Evolutionary conservation across 768 basidiomycete genomes (phyloP).

Genomic region (Panus rudis): DNA sequence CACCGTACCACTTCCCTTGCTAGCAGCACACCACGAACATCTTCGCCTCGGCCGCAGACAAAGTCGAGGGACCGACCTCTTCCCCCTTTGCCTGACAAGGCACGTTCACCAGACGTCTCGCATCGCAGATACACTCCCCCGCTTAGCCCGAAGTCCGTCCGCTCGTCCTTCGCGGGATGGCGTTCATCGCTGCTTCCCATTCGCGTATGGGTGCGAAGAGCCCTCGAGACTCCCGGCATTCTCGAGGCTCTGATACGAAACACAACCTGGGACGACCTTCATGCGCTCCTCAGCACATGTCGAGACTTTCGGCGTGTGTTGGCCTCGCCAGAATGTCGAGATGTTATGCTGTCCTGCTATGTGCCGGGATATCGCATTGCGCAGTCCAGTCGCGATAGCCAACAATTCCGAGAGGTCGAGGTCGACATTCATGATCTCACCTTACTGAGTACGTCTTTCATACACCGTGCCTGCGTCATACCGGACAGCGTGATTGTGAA

Average conservation of each 20-base stretch:
- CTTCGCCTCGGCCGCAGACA: slow-evolving; percentile 5
- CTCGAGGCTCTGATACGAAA: slow-evolving; percentile 26
- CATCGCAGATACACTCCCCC: slow-evolving; percentile 3
- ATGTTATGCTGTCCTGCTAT: slow-evolving; percentile 38
- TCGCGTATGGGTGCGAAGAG: slow-evolving; percentile 16
- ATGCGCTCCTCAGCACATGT: slow-evolving; percentile 31
- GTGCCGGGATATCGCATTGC: slow-evolving; percentile 51
- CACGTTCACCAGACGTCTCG: slow-evolving; percentile 1
- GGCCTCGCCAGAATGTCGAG: slow-evolving; percentile 24
- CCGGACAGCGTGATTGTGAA: no score
- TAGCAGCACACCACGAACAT: neutral
- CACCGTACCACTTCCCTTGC: neutral
- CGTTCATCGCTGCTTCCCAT: no score
- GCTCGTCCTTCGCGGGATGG: no score
- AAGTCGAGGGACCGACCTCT: slow-evolving; percentile 14
- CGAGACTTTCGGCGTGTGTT: slow-evolving; percentile 28
- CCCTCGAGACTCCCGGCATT: slow-evolving; percentile 29
- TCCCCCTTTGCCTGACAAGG: slow-evolving; percentile 12
- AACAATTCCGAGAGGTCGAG: slow-evolving; percentile 38
- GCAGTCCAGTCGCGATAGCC: slow-evolving; percentile 33
- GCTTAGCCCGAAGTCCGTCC: slow-evolving; percentile 1
- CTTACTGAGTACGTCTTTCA: slow-evolving; percentile 49
- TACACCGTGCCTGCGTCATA: slow-evolving; percentile 8
- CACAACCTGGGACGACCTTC: slow-evolving; percentile 34
- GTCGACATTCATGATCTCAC: slow-evolving; percentile 55